Base-by-base conservation (phyloP, 2,329 filamentous ascomycete species). In the Cytospora piceicola region DNA sequence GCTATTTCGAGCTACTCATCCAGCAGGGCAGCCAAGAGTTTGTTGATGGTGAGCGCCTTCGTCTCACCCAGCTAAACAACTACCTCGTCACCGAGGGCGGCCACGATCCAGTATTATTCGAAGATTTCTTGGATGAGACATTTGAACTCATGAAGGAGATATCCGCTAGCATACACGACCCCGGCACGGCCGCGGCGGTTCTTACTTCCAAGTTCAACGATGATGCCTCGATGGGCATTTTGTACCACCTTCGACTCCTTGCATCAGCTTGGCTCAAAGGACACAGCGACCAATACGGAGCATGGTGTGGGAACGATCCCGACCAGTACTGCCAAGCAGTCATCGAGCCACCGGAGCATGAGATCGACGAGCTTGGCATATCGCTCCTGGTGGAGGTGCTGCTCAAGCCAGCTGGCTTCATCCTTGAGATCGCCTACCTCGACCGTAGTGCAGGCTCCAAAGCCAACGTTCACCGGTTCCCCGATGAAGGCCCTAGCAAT, bases 291-390 rank as follows among this genome's bases (percentile, higher is more conserved):
- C 81, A 85, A 39, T 97, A 93, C 73, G 82, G 88, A 70, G 86
- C 87, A 9, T 98, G 93, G 75, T 85, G 87, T 61, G 81, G 78
- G n/a, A 74, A 76, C 42, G 81, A 81, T 58, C 80, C 95, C 42
- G 83, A 87, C 17, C 82, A 87, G 29, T 94, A 95, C 77, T 92
- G 90, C 74, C 77, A 83, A 49, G 83, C 85, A 17, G 85, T 84
- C 67, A 88, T 98, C 69, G 90, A 96, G 75, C 87, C 90, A 0
- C 84, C 89, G 20, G 85, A 89, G 70, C 87, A 88, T 59, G 94
- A 98, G 79, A 96, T 98, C 69, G 95, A 99, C 71, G 89, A 97
- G 72, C 81, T 97, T n/a, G 92, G 92, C 53, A 83, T 98, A 68
- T 87, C 87, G 67, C 87, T 92, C 2, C 81, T 98, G 58, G 86